Evolutionary conservation across 345 rosid genomes (phyloP), one percentile per base, ranked within the genome.

Genomic region (Citrus trifoliata): DNA sequence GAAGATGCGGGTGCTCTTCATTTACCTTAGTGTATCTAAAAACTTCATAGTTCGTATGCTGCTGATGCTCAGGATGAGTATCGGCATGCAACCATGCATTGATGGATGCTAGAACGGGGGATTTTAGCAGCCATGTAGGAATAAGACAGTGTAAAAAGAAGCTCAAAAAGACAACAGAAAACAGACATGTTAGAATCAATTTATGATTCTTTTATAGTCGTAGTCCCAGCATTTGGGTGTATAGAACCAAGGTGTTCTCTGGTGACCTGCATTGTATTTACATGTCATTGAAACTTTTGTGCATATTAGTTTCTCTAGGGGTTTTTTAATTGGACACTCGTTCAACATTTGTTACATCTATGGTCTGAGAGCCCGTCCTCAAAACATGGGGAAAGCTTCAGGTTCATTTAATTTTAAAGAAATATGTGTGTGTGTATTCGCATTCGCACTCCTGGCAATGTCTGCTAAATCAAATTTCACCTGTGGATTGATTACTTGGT

Each of bases 131-230:
- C 82, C 84, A 83, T 25, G 30, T 84, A 87, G 87, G 75, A 85
- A 83, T 78, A 89, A 85, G 71, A 71, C 66, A 56, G 70, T 83
- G 51, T 46, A 46, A 87, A 85, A 66, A 88, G 80, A 18, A 51
- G 21, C 56, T 18, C 56, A 16, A 51, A 75, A 61, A 24, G 6
- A 62, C 25, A 24, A 74, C 10, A 62, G 14, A 42, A 56, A 51
- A 48, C 63, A 56, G 65, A 83, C 62, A 73, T 67, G 81, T 22
- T 75, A 80, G 94, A 91, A 89, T 93, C 98, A 93, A 89, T 83
- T 83, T 89, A 90, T 89, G 98, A 91, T 92, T 93, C 97, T 88
- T 90, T 88, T 73, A 37, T 46, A 46, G 32, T 22, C 8, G 3
- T 63, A 55, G 75, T 69, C 87, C 85, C 91, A 78, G 87, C 91